Base-by-base conservation (phyloP, 148 eudicot species). In the Oxyria digyna region DNA sequence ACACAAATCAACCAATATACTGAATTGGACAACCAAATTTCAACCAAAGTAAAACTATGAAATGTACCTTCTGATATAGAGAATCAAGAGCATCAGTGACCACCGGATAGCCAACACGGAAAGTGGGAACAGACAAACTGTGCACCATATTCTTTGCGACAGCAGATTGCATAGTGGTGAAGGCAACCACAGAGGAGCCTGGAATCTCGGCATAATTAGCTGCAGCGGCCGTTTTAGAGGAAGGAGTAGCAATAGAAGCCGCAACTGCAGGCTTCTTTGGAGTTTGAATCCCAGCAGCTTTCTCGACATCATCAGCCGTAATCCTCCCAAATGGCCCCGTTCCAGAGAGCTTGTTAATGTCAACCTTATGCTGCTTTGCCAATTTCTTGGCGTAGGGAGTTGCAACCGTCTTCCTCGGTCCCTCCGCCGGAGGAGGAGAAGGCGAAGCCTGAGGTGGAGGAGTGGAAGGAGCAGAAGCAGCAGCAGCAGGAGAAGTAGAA, bases 331-430 rank as follows among this genome's bases (percentile, higher is more conserved):
- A 91, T 20, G 85, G 83, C 24, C 97, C 97, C 13, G 87, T 87
- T 68, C 97, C 97, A 2, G 67, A 75, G 12, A 89, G 71, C 20
- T 74, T 72, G 42, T 68, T 75, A 33, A 91, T 76, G 15, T 91
- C 97, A 42, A 89, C 81, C 76, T 89, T 91, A 71, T 91, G 96
- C 81, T 89, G 96, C 85, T 91, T 91, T 35, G 97, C 12, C 67
- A 91, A 73, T 66, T 91, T 91, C 89, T 86, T 87, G 35, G 97
- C 97, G 46, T 6, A 84, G 5, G 97, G 97, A 10, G 97, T 91
- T 13, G 82, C 84, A 68, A 84, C 94, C 21, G 78, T 75, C 75
- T 84, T 83, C 69, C 77, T 81, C 48, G 86, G 84, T 23, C 79
- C 83, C 13, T 66, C 83, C 55, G 68, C 62, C 18, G 50, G 70